Base-by-base conservation (phyloP, 441 rosid genomes). In the Adansonia madagascariensis region DNA sequence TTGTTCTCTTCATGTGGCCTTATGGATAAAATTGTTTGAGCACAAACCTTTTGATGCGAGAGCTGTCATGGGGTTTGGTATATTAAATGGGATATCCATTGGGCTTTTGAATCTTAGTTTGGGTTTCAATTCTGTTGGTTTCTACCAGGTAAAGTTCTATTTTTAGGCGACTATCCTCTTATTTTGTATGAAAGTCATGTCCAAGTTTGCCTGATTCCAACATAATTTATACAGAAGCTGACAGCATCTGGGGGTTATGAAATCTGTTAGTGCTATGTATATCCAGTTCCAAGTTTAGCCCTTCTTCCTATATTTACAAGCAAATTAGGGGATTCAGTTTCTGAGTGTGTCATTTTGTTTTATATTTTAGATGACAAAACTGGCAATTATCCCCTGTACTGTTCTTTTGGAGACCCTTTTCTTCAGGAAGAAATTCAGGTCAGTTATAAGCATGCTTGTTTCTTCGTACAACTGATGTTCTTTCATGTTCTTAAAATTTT, bases 11-110 rank as follows among this genome's bases (percentile, higher is more conserved):
- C 99, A 96, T 73, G 95, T 90, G 81, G 99, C 99, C 65, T 77
- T 94, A 86, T 91, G 94, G 94, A 87, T 96, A 96, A 96, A 96
- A 79, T 84, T 91, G 85, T 96, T 96, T 79, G 99, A 96, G 76
- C 99, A 94, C 89, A 96, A 96, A 89, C 99, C 99, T 85, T 96
- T 96, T 84, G 98, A 96, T 85, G 88, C 98, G 22, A 88, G 98
- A 86, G 98, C 97, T 80, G 99, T 96, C 55, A 96, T 94, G 98
- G 99, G 99, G 64, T 96, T 96, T 90, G 99, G 99, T 75, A 88
- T 96, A 71, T 84, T 96, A 69, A 96, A 94, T 86, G 99, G 99
- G 47, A 94, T 94, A 77, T 96, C 99, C 56, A 96, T 96, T 52
- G 99, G 99, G 57, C 91, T 96, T 77, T 77, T 96, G 82, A 96